These are phyloP conservation scores for Collybia sordida DNA, from an alignment of 768 basidiomycete species.

Conservation along the genomic window DNA sequence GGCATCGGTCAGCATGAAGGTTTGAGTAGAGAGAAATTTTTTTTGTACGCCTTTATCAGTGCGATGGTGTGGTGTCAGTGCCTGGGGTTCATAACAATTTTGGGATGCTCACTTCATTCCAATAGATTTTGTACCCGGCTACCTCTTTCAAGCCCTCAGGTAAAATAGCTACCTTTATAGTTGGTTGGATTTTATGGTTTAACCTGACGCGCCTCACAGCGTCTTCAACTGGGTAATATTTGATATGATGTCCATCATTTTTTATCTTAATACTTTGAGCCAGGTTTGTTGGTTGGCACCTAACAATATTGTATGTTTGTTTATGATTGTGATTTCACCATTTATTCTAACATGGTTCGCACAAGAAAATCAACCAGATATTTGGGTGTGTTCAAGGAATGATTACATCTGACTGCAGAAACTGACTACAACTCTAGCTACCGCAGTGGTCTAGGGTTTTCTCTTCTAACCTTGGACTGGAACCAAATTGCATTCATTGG, in stretches of 20 bases:
- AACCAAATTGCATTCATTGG: constrained; percentile 70
- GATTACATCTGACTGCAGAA: no score
- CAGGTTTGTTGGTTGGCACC: constrained; percentile 70
- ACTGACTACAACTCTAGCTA: constrained; percentile 20
- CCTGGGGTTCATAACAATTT: not conserved
- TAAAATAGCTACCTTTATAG: constrained; percentile 15
- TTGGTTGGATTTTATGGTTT: not conserved
- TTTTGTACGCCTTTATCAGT: constrained; percentile 50
- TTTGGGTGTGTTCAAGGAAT: constrained; percentile 41
- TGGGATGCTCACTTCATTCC: not conserved
- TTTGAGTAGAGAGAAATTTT: constrained; percentile 59
- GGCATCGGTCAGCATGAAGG: constrained; percentile 55
- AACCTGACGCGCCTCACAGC: constrained; percentile 18
- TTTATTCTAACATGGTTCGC: not conserved
- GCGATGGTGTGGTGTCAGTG: constrained; percentile 45
- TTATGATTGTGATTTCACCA: not conserved
- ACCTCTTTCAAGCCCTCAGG: constrained; percentile 60
- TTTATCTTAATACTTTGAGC: constrained; percentile 17
- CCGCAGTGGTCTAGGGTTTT: constrained; percentile 51
- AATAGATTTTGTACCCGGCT: constrained; percentile 59
- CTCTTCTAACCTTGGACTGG: constrained; percentile 58
- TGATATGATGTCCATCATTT: not conserved
- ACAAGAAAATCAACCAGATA: constrained; percentile 53
- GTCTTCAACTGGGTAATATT: constrained; percentile 47
- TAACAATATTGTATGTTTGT: constrained; percentile 47